A percentile compares a stretch with the other conserved stretches of the same genome.
These are phyloP conservation scores for Talaromyces wortmannii DNA, from an alignment of 495 filamentous ascomycete genomes.

Conservation along the genomic window DNA sequence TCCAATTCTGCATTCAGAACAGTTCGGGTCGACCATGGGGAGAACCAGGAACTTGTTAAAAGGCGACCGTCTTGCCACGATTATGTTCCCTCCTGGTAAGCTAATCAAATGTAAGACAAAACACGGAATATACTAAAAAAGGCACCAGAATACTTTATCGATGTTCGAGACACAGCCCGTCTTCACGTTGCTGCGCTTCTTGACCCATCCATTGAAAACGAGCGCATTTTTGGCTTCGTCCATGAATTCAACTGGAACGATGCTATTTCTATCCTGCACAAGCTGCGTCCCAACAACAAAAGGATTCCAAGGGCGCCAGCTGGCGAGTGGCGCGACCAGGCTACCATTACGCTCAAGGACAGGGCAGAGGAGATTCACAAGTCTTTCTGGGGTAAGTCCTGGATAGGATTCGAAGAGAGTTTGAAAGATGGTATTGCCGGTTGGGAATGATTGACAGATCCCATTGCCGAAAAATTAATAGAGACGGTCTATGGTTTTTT, in stretches of 20 bases:
- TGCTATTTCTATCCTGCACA: neutral
- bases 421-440: neutral
- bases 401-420: neutral
- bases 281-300: neutral
- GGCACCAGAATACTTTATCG: neutral
- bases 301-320: conserved; percentile 4
- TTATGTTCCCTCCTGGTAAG: too few species aligned
- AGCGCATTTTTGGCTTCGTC: neutral
- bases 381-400: neutral
- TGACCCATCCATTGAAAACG: neutral
- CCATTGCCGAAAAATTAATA: neutral
- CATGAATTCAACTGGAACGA: neutral
- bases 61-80: too few species aligned
- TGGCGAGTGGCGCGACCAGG: conserved; percentile 3
- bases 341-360: conserved; percentile 1
- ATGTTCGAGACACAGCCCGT: neutral
- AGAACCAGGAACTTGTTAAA: too few species aligned
- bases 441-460: neutral
- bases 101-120: too few species aligned
- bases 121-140: too few species aligned
- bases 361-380: conserved; percentile 10
- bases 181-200: neutral
- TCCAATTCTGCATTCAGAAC: too few species aligned
- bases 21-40: too few species aligned
- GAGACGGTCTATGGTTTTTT: neutral